A percentile compares a stretch with the other conserved stretches of the same genome.
These are phyloP conservation scores for Spergularia marina DNA, from an alignment of 148 eudicot species.

Conservation along the genomic window DNA sequence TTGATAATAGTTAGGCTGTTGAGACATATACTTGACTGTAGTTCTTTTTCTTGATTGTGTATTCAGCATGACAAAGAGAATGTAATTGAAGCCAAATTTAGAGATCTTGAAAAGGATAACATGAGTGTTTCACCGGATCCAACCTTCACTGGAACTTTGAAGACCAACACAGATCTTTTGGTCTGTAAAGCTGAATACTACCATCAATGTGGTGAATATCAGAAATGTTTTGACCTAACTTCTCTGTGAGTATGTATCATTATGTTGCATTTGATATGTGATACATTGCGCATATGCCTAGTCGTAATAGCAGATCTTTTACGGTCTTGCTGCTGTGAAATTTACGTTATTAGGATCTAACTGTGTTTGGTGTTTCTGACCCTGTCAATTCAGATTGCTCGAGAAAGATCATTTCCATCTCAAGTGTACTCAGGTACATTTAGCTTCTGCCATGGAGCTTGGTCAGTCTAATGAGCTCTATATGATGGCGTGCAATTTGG, in stretches of 20 bases:
- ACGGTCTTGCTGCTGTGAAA: not conserved
- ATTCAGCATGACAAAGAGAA: conserved; percentile 83
- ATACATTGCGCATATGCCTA: not conserved
- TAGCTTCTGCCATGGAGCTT: conserved; percentile 98
- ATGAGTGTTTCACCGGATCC: conserved; percentile 42
- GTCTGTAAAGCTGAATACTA: conserved; percentile 98
- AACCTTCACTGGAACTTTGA: conserved; percentile 56
- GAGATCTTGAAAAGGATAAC: conserved; percentile 68
- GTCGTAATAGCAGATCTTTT: not conserved
- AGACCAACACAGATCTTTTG: conserved; percentile 86
- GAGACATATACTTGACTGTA: conserved; percentile 5
- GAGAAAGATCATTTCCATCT: conserved; percentile 98
- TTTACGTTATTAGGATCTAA: not conserved
- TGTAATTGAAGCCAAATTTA: conserved; percentile 74
- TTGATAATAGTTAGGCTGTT: not conserved
- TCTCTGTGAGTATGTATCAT: conserved; percentile 51
- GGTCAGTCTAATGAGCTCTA: conserved; percentile 96
- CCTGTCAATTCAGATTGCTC: conserved; percentile 60
- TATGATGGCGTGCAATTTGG: conserved; percentile 92
- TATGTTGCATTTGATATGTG: not conserved
- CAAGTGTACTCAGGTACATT: conserved; percentile 83
- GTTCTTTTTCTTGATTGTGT: conserved; percentile 17
- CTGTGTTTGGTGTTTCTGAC: conserved; percentile 2
- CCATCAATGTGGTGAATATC: conserved; percentile 98
- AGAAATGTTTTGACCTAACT: conserved; percentile 94